Evolutionary conservation across 1,284 basidiomycete genomes (phyloP).

Genomic region (Cutaneotrichosporon sp.): DNA sequence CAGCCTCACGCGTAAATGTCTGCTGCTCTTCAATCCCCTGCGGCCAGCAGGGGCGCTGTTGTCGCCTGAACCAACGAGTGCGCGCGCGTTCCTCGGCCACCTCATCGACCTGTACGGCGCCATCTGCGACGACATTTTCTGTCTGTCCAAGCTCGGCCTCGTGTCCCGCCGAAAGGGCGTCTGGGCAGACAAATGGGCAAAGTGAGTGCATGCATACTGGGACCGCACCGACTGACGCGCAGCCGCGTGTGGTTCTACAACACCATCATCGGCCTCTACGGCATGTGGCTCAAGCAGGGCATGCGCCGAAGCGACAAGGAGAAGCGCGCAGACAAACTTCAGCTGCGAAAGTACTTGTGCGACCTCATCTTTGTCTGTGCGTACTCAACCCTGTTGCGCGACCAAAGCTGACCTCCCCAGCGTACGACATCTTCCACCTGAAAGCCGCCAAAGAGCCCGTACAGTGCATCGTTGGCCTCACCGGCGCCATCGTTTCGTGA

Average conservation of each 20-base stretch:
- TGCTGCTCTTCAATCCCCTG: constrained; percentile 42
- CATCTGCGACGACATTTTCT: constrained; percentile 40
- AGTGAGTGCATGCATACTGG: constrained; percentile 23
- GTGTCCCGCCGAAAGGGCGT: constrained; percentile 24
- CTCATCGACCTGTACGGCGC: constrained; percentile 37
- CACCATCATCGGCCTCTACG: constrained; percentile 39
- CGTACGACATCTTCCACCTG: constrained; percentile 41
- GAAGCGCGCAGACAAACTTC: constrained; percentile 29
- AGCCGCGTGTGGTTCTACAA: constrained; percentile 43
- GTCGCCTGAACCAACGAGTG: constrained; percentile 38
- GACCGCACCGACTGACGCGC: background rate
- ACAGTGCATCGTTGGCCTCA: constrained; percentile 36
- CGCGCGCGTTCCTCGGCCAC: constrained; percentile 31
- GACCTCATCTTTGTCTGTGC: constrained; percentile 44
- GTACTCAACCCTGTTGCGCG: constrained; percentile 6
- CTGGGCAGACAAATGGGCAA: constrained; percentile 35
- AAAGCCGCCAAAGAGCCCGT: constrained; percentile 37
- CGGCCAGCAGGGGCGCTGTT: constrained; percentile 38
- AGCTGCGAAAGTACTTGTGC: constrained; percentile 34
- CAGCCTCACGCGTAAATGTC: constrained; percentile 42
- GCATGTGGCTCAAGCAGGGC: constrained; percentile 22
- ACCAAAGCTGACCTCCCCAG: constrained; percentile 15
- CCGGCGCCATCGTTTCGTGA: constrained; percentile 38
- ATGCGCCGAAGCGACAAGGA: constrained; percentile 7
- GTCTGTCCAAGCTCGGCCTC: constrained; percentile 36